A percentile compares a stretch with the other conserved stretches of the same genome.
These are phyloP conservation scores for Priceomyces fermenticarens DNA, from an alignment of 805 yeast species.

Conservation along the genomic window DNA sequence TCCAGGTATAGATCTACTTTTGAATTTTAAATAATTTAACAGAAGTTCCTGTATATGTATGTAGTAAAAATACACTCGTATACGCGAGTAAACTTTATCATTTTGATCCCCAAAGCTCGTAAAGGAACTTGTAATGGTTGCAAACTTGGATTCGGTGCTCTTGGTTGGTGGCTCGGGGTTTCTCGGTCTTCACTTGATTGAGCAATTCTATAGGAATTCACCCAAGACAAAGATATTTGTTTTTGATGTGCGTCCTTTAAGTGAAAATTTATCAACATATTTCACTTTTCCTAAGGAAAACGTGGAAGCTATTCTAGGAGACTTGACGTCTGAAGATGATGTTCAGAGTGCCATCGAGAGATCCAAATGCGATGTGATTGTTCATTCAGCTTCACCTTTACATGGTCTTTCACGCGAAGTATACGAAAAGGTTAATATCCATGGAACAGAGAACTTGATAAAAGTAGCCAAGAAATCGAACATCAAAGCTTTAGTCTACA, in stretches of 20 bases:
- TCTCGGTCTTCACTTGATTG: conserved; percentile 85
- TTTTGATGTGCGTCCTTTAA: conserved; percentile 87
- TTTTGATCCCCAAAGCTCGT: too few species aligned
- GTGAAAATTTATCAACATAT: conserved; percentile 63
- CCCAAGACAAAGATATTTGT: conserved; percentile 78
- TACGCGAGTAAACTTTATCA: too few species aligned
- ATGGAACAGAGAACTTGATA: conserved; percentile 78
- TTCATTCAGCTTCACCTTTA: conserved; percentile 95
- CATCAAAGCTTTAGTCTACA: conserved; percentile 76
- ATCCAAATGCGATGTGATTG: conserved; percentile 69
- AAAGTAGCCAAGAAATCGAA: conserved; percentile 52
- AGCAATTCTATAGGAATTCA: conserved; percentile 66
- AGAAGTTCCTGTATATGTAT: too few species aligned
- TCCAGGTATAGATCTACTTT: conserved; percentile 23
- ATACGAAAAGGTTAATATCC: conserved; percentile 85
- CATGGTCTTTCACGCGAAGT: conserved; percentile 82
- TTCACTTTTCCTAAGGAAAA: conserved; percentile 67
- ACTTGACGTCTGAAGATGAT: conserved; percentile 72
- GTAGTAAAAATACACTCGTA: too few species aligned
- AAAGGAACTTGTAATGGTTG: conserved; percentile 2
- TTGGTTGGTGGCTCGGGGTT: conserved; percentile 97
- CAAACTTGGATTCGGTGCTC: conserved; percentile 53
- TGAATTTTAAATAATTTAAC: conserved; percentile 15
- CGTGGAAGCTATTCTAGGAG: conserved; percentile 72
- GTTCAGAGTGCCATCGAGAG: conserved; percentile 58